Base-by-base conservation (phyloP, 2,329 filamentous ascomycete genomes). In the Ilyonectria destructans region DNA sequence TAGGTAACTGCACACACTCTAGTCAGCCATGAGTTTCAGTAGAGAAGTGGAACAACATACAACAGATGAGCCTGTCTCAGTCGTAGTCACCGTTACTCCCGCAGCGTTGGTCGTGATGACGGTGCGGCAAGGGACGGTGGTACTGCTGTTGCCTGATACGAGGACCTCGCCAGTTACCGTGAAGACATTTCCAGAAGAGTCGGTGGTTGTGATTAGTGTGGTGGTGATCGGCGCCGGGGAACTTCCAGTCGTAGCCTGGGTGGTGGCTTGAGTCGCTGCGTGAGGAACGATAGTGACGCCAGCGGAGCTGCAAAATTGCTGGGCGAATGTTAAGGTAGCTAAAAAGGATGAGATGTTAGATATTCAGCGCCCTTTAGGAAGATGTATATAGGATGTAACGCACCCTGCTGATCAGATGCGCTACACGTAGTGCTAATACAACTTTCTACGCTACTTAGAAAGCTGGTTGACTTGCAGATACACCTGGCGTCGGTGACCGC, bases 1-100 rank as follows among this genome's bases (percentile, higher is more conserved):
- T 52, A 12, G 49, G 49, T 33, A 52, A 52, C 49, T 52, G 13
- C 10, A 13, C 49, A 17, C 29, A 52, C 49, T 52, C 23, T 49
- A 21, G 26, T 52, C 49, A 52, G 49, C n/a, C 21, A 31, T 52
- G 4, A 15, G 26, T 33, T 52, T 33, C 49, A 13, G 23, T 52
- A 12, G 35, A 52, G 49, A 52, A 35, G 49, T 21, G 21, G 49
- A 31, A 29, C 15, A 52, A 33, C 49, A 33, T 52, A 52, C 49
- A 52, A 52, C 49, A 15, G 49, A 52, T 52, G 13, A 52, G 49
- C 49, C 49, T 31, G 49, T 52, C 49, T 52, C 49, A 52, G 49
- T 52, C 13, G 12, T 19, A 15, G 49, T 52, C 23, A 52, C 26
- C n/a, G 23, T 31, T 29, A 33, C 49, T 33, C 49, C 49, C 35